Evolutionary conservation across 371 early-diverging fungal species (phyloP), one percentile per base, ranked within the genome.

Genomic region (Chytridium lagenaria): DNA sequence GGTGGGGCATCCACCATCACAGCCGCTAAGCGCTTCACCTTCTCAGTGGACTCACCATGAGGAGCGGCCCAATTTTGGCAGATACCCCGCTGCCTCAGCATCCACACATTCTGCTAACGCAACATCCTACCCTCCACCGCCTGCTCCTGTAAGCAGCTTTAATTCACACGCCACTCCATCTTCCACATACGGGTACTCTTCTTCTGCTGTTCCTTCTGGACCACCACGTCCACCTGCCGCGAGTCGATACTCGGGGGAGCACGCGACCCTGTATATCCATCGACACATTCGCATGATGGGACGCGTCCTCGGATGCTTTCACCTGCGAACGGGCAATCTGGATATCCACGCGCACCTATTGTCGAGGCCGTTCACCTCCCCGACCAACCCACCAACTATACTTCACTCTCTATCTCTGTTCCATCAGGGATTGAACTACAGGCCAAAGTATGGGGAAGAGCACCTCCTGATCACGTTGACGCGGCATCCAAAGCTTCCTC

Each of bases 401-500:
- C 44, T 44, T 7, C 55, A 52, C 23, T 52, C 16, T 5, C 55
- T 7, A 52, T 63, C 7, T 5, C 38, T 7, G 67, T 66, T 31
- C 67, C 67, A 2, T 39, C 40, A 7, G 68, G 68, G 30, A 34
- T 68, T 12, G 7, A 26, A 19, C 26, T 68, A 22, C 19, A 3
- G 26, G 68, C 68, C 34, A 68, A 68, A 30, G 68, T 51, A 51
- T 68, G 68, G 68, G 68, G 68, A n/a, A 5, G 12, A 22, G n/a
- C 50, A 3, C 31, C 52, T n/a, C 1, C 28, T 5, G 33, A n/a
- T 16, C 23, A 44, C 19, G n/a, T 31, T 15, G 36, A 22, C 30
- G 38, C 22, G 31, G 68, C 2, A 22, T 34, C 52, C 23, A 7
- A 34, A 23, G 66, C 44, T 15, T 23, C 44, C 5, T 16, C 44